Evolutionary conservation across 371 early-diverging fungal species (phyloP), one percentile per base, ranked within the genome.

Genomic region (Rhizopus delemar): DNA sequence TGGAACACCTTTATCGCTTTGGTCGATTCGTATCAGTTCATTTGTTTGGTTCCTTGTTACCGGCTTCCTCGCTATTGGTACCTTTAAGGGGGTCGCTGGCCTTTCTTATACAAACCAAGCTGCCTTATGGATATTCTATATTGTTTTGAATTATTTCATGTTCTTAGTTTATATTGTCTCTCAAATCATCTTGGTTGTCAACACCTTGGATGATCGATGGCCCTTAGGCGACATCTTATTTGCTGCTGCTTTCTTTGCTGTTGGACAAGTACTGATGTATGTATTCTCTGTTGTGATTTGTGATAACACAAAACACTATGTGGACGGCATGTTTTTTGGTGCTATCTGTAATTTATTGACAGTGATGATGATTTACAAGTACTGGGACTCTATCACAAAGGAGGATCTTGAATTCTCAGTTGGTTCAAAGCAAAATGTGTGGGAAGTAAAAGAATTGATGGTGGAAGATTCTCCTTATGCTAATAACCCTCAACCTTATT

Each of bases 291-390:
- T 68, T 15, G 65, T 74, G 53, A 84, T 93, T 33, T 93, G 94
- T 71, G 79, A 85, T 29, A 70, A 77, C 35, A 84, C 88, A 41
- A 84, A 85, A 63, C 94, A 93, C 68, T 93, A 93, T 67, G 74
- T 93, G 22, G 94, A 93, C 72, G 94, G 94, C 28, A 70, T 90
- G 71, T 94, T 94, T 80, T 91, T 94, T 78, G 90, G 89, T 29
- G 77, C 82, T 9, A 86, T 90, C 32, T 89, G 82, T 70, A 87
- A 85, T 15, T 71, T 94, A 46, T 72, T 94, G 45, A 78, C 86
- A n/a, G 92, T 94, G 39, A 94, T 94, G 94, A 93, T 94, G 93
- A 85, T 93, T 7, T 94, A 94, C 82, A 94, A 94, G 74, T 94
- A 88, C 74, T 94, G 94, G 94, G 93, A 93, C 71, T 84, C 85